A percentile compares a stretch with the other conserved stretches of the same genome.
Conservation (phyloP, 169 alveolate genomes). For the Plasmodium fragile region DNA sequence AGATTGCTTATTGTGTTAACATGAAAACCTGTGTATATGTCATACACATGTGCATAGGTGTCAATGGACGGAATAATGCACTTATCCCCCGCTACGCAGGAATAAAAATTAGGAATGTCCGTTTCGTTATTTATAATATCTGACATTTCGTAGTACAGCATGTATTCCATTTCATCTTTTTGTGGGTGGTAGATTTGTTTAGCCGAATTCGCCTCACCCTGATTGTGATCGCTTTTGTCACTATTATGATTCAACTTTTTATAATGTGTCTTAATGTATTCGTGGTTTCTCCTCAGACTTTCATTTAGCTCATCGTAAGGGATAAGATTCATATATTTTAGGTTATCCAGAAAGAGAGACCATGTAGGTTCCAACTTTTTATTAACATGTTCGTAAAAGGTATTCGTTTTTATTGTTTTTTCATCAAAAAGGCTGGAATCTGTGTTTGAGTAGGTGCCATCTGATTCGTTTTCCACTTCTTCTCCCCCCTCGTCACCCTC, state of each 20-base stretch:
- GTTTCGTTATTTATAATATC: conserved; percentile 46
- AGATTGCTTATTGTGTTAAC: conserved; percentile 69
- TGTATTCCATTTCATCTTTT: background rate
- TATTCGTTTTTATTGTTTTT: conserved; percentile 11
- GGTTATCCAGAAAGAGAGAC: conserved; percentile 55
- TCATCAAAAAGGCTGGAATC: conserved; percentile 69
- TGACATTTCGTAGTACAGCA: conserved; percentile 22
- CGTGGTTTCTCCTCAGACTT: conserved; percentile 59
- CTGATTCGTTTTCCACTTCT: background rate
- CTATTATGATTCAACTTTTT: background rate
- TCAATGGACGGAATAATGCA: conserved; percentile 73
- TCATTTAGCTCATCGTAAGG: conserved; percentile 42
- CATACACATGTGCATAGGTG: conserved; percentile 78
- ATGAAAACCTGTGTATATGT: conserved; percentile 72
- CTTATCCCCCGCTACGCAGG: conserved; percentile 76
- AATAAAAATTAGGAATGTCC: conserved; percentile 73
- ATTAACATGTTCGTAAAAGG: conserved; percentile 66
- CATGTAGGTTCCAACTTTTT: conserved; percentile 68
- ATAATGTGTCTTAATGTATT: conserved; percentile 22
- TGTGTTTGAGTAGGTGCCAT: conserved; percentile 31
- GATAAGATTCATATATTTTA: conserved; percentile 55
- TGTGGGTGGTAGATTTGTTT: background rate
- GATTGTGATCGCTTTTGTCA: background rate
- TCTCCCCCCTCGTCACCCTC: background rate
- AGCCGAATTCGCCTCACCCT: background rate